Evolutionary conservation across 495 filamentous ascomycete species (phyloP).

Genomic region (Penicillium arizonense): DNA sequence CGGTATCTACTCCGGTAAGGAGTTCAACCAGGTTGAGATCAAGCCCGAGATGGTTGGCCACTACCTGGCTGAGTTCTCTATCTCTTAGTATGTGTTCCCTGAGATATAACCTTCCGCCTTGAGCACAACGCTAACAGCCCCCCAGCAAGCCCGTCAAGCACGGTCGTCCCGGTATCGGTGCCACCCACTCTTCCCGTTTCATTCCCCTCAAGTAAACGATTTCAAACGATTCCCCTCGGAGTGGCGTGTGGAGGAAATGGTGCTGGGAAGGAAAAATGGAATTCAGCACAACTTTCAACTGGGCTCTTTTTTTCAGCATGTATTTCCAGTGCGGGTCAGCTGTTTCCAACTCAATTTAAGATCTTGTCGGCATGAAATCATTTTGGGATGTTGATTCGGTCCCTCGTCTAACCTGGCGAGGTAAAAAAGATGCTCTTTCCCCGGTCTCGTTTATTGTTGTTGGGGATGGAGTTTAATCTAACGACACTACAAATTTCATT

Average conservation of each 20-base stretch:
- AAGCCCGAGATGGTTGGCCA: slow-evolving; percentile 99
- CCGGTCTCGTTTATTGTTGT: slow-evolving; percentile 13
- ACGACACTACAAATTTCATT: slow-evolving; percentile 23
- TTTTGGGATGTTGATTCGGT: slow-evolving; percentile 14
- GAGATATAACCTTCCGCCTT: slow-evolving; percentile 23
- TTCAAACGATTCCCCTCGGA: slow-evolving; percentile 42
- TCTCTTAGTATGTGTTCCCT: slow-evolving; percentile 85
- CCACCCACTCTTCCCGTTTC: slow-evolving; percentile 99
- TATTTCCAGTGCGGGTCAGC: slow-evolving; percentile 49
- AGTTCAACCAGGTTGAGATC: slow-evolving; percentile 99
- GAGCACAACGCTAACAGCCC: slow-evolving; percentile 31
- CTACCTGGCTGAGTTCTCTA: slow-evolving; percentile 98
- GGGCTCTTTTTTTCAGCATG: slow-evolving; percentile 43
- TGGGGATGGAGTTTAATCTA: slow-evolving; percentile 23
- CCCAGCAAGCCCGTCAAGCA: slow-evolving; percentile 98
- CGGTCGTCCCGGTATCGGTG: slow-evolving; percentile 99
- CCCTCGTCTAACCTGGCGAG: slow-evolving; percentile 17
- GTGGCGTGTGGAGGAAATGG: slow-evolving; percentile 42
- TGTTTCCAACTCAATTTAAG: slow-evolving; percentile 51
- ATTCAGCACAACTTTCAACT: slow-evolving; percentile 28
- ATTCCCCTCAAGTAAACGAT: slow-evolving; percentile 94
- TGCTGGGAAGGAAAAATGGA: slow-evolving; percentile 42
- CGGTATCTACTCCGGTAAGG: slow-evolving; percentile 99
- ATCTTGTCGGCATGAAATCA: slow-evolving; percentile 46
- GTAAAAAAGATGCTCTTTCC: slow-evolving; percentile 19